phyloP scores from a whole-genome alignment of 2,329 filamentous ascomycete genomes.

The Aspergillus sojae region DNA sequence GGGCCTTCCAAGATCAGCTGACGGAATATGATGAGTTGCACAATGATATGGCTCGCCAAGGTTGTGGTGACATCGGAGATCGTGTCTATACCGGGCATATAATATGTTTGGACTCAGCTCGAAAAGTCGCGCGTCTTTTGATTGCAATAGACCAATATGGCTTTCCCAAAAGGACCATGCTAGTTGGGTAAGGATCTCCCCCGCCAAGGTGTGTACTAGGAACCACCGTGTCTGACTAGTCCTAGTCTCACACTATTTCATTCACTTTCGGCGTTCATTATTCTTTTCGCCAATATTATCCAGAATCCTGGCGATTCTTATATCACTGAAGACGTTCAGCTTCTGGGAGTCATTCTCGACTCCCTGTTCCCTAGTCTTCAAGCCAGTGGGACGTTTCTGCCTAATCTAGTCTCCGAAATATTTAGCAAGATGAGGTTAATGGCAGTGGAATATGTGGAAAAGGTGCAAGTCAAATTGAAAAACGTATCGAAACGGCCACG shows the following conservation, averaged over 20 bases:
- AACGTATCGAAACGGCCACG: not conserved
- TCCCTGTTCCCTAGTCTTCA: not conserved
- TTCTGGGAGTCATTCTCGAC: not conserved
- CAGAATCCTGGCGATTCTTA: not conserved
- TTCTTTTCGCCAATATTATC: not conserved
- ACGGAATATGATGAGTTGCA: slow-evolving; percentile 1
- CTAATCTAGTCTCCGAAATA: not conserved
- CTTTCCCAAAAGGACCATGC: not conserved
- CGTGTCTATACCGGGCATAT: slow-evolving; percentile 2
- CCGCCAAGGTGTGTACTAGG: not conserved
- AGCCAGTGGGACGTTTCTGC: not conserved
- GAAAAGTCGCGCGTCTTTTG: not conserved
- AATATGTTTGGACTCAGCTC: not conserved
- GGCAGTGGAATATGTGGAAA: not conserved
- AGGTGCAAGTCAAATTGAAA: not conserved
- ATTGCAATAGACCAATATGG: not conserved
- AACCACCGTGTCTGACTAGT: not conserved
- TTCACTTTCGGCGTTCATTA: not conserved
- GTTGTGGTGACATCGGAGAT: not conserved
- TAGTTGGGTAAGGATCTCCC: not conserved
- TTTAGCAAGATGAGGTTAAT: not conserved
- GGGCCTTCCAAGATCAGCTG: slow-evolving; percentile 1
- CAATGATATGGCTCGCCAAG: not conserved
- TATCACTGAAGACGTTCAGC: not conserved
- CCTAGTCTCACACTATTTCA: not conserved